These are phyloP conservation scores for Ambrosiella xylebori DNA, from an alignment of 2,329 filamentous ascomycete genomes.

Conservation along the genomic window DNA sequence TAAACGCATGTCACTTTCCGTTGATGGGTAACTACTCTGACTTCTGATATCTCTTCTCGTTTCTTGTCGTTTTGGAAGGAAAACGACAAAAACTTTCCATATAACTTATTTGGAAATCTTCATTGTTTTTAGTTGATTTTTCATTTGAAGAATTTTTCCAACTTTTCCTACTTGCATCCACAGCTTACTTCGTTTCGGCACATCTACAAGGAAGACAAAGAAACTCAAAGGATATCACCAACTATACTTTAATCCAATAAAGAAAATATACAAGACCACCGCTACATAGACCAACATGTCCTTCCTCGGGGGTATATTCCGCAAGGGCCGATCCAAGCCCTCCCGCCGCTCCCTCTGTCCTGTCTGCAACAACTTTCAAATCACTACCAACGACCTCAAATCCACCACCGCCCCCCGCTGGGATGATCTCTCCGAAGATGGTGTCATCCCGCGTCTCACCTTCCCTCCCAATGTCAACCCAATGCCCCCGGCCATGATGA, in stretches of 20 bases:
- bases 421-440: slow-evolving; percentile 11
- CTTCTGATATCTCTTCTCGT: neutral
- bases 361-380: slow-evolving; percentile 12
- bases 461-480: slow-evolving; percentile 10
- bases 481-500: slow-evolving; percentile 12
- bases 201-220: too few species aligned
- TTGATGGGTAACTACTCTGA: neutral
- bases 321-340: slow-evolving; percentile 6
- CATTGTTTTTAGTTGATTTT: too few species aligned
- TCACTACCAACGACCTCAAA: slow-evolving; percentile 11
- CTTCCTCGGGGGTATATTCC: slow-evolving; percentile 12
- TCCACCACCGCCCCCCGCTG: slow-evolving; percentile 8
- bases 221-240: too few species aligned
- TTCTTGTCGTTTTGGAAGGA: neutral
- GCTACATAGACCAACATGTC: slow-evolving; percentile 1
- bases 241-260: too few species aligned
- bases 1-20: neutral
- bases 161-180: too few species aligned
- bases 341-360: slow-evolving; percentile 8
- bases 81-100: neutral
- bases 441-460: neutral
- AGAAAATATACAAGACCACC: neutral
- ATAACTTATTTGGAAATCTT: too few species aligned
- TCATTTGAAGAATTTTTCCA: too few species aligned
- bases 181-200: too few species aligned